Evolutionary conservation across 2,329 filamentous ascomycete species (phyloP), one percentile per base, ranked within the genome.

Genomic region (Sclerotinia nivalis): DNA sequence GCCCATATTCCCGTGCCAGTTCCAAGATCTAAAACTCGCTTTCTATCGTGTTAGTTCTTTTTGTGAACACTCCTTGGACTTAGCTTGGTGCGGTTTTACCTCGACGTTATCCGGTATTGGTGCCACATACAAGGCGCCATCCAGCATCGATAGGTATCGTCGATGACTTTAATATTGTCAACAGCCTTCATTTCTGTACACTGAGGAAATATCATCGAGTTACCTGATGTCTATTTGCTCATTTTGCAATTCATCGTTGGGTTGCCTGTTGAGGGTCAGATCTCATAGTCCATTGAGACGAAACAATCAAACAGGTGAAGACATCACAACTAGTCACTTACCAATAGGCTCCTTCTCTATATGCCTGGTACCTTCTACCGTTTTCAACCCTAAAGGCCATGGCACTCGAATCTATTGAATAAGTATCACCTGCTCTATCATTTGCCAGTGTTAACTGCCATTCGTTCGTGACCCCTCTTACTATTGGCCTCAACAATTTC

Each of bases 341-440:
- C 75, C 75, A 77, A 59, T 78, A 77, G 13, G 80, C 75, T 0
- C 83, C 84, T 47, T 84, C 81, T 62, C 82, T 80, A 72, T 78
- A 82, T 4, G 78, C 79, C 69, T 86, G 84, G 69, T 86, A 86
- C 2, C 83, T 79, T 1, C 84, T 79, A 3, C 84, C 84, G 70
- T 85, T 84, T 70, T 85, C 84, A 22, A 75, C 68, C 9, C 72
- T 75, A 69, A 77, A 78, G 22, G 72, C 69, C 25, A 73, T 77
- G 37, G 77, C 75, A 56, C 70, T 73, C 13, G 76, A 77, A 47
- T 75, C 79, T 60, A 84, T 74, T 22, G 80, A 82, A 52, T 69
- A 71, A 7, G 74, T 75, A 68, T 76, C 75, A 49, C 70, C 68
- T 25, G 34, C 69, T 52, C 69, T 72, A n/a, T 34, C 25, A 18